Percentiles rank a stretch among this genome's conserved stretches.
phyloP scores from a whole-genome alignment of 163 green algal species.

The Scenedesmus sp. region DNA sequence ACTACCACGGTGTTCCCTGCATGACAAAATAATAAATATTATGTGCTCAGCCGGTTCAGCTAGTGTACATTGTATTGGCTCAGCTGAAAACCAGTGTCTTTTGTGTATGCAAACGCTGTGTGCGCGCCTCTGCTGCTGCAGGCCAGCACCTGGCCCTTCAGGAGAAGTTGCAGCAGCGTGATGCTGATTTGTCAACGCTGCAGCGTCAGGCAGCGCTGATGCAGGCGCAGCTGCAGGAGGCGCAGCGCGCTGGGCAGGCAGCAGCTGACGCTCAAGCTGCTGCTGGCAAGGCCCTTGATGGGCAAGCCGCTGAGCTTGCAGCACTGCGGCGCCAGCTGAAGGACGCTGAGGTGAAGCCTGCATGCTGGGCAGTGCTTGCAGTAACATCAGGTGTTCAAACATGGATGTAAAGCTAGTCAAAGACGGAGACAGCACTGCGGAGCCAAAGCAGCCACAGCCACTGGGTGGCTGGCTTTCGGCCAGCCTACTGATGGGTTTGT shows the following conservation, averaged over 20 bases:
- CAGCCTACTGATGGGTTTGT: no score
- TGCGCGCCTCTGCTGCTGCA: constrained; percentile 4
- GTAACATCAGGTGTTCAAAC: neutral
- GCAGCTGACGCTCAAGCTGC: constrained; percentile 37
- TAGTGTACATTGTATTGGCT: neutral
- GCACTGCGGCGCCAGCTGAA: constrained; percentile 23
- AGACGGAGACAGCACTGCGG: neutral
- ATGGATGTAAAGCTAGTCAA: neutral
- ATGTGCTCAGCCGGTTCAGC: neutral
- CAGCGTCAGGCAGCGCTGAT: constrained; percentile 31
- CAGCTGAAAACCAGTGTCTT: no score
- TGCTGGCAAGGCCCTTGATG: constrained; percentile 25
- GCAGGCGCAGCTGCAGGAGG: constrained; percentile 31
- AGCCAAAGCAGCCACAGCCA: neutral
- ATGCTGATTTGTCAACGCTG: constrained; percentile 20
- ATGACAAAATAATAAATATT: no score
- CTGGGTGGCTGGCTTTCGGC: neutral
- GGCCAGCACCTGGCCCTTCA: neutral
- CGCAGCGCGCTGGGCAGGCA: neutral
- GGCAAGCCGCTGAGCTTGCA: constrained; percentile 14
- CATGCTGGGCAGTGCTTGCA: neutral
- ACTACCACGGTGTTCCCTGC: no score
- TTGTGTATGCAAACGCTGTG: neutral
- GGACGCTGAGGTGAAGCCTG: constrained; percentile 31
- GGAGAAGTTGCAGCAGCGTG: constrained; percentile 19